phyloP scores from a whole-genome alignment of 768 basidiomycete species.

The Mycena albidolilacea region DNA sequence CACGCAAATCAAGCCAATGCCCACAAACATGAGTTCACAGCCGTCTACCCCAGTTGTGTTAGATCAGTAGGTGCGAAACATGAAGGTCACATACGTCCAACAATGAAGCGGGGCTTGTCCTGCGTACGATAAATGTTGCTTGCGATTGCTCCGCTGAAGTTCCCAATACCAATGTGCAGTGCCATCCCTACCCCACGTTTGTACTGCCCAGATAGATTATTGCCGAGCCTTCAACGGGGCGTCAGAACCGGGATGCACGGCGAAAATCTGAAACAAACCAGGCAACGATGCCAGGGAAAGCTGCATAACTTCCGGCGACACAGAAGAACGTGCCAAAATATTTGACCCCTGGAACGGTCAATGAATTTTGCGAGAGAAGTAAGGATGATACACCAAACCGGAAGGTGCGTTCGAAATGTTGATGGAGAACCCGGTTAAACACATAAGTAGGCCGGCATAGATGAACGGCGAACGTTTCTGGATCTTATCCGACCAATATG shows the following conservation, averaged over 20 bases:
- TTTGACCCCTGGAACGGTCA: conserved; percentile 60
- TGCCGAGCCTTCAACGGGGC: conserved; percentile 67
- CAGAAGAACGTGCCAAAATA: conserved; percentile 83
- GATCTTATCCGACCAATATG: conserved; percentile 71
- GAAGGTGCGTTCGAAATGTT: conserved; percentile 63
- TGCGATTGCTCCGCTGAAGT: conserved; percentile 75
- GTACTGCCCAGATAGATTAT: conserved; percentile 77
- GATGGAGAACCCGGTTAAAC: conserved; percentile 72
- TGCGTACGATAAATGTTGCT: conserved; percentile 72
- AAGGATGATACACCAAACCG: conserved; percentile 8
- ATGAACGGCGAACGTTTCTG: conserved; percentile 75
- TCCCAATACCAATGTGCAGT: conserved; percentile 77
- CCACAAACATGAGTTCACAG: conserved; percentile 77
- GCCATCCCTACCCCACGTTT: conserved; percentile 81
- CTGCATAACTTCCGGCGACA: conserved; percentile 72
- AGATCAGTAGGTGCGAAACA: not conserved
- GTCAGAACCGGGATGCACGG: conserved; percentile 9
- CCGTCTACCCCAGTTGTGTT: conserved; percentile 58
- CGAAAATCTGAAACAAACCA: conserved; percentile 58
- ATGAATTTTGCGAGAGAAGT: not conserved
- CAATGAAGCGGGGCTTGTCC: conserved; percentile 72
- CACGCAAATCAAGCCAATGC: conserved; percentile 70
- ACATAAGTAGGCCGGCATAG: conserved; percentile 59
- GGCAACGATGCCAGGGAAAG: conserved; percentile 72
- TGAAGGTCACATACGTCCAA: conserved; percentile 68